Base-by-base conservation (phyloP, 2,329 filamentous ascomycete genomes). In the Monilinia aucupariae region DNA sequence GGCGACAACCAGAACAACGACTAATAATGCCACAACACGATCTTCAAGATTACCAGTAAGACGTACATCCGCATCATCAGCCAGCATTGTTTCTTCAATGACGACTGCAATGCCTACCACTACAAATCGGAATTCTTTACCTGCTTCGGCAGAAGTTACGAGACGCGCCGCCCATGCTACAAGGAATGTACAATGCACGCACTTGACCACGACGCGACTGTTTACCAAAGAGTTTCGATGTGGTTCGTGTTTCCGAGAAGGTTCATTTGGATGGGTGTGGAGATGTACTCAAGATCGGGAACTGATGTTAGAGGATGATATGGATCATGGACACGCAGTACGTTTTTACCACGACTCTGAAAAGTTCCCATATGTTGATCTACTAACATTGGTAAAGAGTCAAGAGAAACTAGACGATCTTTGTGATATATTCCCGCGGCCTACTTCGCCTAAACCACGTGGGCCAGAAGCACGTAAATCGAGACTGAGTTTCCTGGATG, bases 261-360 rank as follows among this genome's bases (percentile, higher is more conserved):
- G 87, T 0, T 75, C 79, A 20, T 79, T 87, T 60, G 88, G 89
- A 32, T 94, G 88, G 83, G 76, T 94, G 27, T 94, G 90, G 74
- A 79, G 82, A 64, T 94, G 91, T 74, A 82, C 80, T 15, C 84
- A 90, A 72, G 89, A 92, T 69, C 77, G 77, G 13, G 79, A 83
- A 37, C 71, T 76, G 20, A 68, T 77, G 48, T 70, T 82, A 37
- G 74, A 77, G 22, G 74, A 77, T 49, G 73, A 74, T 22, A 68
- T 75, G 15, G 67, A 71, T 34, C 69, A 68, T 30, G 70, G 71
- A n/a, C 64, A 59, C 50, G 64, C 64, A 48, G 74, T 76, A 69
- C 61, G 66, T 67, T 45, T 49, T 32, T 41, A 47, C 5, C 15
- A 10, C 15, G 22, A n/a, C 2, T 25, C 17, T 53, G 43, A 27